phyloP scores from a whole-genome alignment of 1,139 yeast genomes.

The Arxiozyma heterogenica region DNA sequence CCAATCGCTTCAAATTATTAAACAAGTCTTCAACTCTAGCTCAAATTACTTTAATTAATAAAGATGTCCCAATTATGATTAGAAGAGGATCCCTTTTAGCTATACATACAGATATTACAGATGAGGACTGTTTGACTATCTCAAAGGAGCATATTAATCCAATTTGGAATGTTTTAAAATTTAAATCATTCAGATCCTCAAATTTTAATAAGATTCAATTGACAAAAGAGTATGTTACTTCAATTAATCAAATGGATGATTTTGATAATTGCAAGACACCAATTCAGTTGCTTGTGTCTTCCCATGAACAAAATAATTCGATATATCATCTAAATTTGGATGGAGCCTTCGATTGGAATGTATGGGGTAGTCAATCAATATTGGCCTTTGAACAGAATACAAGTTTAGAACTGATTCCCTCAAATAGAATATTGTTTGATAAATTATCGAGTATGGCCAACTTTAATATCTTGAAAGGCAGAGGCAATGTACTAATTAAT shows the following conservation, averaged over 20 bases:
- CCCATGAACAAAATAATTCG: slow-evolving; percentile 9
- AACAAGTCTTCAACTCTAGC: background rate
- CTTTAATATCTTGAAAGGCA: slow-evolving; percentile 23
- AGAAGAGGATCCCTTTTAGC: background rate
- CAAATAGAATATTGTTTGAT: background rate
- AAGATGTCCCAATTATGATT: background rate
- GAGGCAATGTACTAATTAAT: slow-evolving; percentile 28
- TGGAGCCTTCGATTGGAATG: slow-evolving; percentile 29
- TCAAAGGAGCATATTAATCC: slow-evolving; percentile 8
- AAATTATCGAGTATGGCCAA: slow-evolving; percentile 5
- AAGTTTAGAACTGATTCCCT: slow-evolving; percentile 13
- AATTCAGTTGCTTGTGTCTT: slow-evolving; percentile 8
- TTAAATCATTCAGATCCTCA: slow-evolving; percentile 12
- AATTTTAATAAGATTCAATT: slow-evolving; percentile 6
- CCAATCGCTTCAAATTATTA: background rate
- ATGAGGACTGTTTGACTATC: slow-evolving; percentile 2
- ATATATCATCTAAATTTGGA: slow-evolving; percentile 23
- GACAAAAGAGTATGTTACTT: background rate
- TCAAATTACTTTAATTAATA: background rate
- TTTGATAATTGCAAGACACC: slow-evolving; percentile 2
- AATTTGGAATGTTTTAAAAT: slow-evolving; percentile 6
- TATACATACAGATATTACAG: background rate
- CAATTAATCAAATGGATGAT: background rate
- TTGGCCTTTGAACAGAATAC: slow-evolving; percentile 28
- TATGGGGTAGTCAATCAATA: slow-evolving; percentile 25